These are phyloP conservation scores for Chenopodium suecicum DNA, from an alignment of 148 eudicot species.

Conservation along the genomic window DNA sequence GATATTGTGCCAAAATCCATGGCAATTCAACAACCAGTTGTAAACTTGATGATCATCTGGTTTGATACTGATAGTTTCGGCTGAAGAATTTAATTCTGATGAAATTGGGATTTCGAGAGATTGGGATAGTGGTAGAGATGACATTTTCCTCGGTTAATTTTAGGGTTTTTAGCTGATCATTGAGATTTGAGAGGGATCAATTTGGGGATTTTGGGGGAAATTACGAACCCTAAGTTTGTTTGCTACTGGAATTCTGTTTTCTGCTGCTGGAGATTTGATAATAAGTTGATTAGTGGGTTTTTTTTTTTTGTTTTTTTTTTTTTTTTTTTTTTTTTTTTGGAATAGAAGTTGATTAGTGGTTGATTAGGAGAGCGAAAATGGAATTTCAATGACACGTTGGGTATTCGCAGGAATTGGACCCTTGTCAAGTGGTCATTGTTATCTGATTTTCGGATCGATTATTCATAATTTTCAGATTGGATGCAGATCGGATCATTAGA, in stretches of 20 bases:
- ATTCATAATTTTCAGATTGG: too few relatives aligned
- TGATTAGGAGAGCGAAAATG: neutral
- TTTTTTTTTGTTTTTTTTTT: too few relatives aligned
- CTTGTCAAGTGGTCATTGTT: too few relatives aligned
- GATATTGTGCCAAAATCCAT: conserved; percentile 64
- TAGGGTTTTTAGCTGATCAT: conserved; percentile 22
- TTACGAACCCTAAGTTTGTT: conserved; percentile 27
- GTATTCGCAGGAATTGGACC: too few relatives aligned
- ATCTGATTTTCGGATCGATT: too few relatives aligned
- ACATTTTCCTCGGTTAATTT: conserved; percentile 16
- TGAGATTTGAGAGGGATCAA: neutral
- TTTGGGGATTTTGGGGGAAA: conserved; percentile 1
- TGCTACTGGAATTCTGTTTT: neutral
- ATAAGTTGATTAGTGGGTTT: neutral
- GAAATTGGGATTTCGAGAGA: conserved; percentile 24
- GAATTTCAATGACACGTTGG: neutral
- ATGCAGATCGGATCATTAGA: too few relatives aligned
- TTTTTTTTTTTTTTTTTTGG: too few relatives aligned
- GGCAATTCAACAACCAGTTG: conserved; percentile 58
- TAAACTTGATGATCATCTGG: conserved; percentile 25
- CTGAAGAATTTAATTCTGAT: conserved; percentile 19
- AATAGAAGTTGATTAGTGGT: neutral
- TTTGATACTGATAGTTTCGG: neutral
- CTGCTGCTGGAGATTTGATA: too few relatives aligned
- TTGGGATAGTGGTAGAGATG: conserved; percentile 5